phyloP scores from a whole-genome alignment of 2,329 filamentous ascomycete species.

The Penicillium sp. region DNA sequence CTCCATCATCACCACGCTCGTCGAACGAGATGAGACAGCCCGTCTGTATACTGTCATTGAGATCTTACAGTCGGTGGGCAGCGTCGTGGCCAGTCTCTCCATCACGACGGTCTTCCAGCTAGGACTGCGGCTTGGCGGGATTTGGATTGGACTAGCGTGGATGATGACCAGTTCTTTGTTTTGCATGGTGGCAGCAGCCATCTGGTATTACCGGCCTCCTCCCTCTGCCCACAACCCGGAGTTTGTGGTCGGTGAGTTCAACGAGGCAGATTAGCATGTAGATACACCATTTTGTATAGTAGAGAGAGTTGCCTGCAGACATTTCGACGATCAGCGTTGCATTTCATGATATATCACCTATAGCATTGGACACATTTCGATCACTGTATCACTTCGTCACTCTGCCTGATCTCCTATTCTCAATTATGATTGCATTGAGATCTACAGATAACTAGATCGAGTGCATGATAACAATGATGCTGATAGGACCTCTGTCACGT shows the following conservation, averaged over 20 bases:
- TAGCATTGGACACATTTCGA: too few species aligned
- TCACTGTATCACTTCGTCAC: too few species aligned
- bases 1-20: slow-evolving; percentile 48
- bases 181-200: slow-evolving; percentile 28
- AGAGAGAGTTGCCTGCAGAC: too few species aligned
- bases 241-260: slow-evolving; percentile 23
- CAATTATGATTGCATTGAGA: too few species aligned
- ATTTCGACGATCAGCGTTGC: too few species aligned
- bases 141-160: slow-evolving; percentile 51
- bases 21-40: slow-evolving; percentile 49
- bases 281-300: too few species aligned
- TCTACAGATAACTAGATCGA: too few species aligned
- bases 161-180: slow-evolving; percentile 40
- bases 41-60: slow-evolving; percentile 51
- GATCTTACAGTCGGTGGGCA: slow-evolving; percentile 48
- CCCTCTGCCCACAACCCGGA: slow-evolving; percentile 11
- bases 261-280: slow-evolving; percentile 11
- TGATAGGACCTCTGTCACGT: slow-evolving; percentile 11
- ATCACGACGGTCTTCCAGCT: slow-evolving; percentile 48
- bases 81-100: slow-evolving; percentile 48
- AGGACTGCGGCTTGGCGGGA: slow-evolving; percentile 46
- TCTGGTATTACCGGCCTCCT: slow-evolving; percentile 30
- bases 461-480: too few species aligned
- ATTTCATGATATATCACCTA: too few species aligned
- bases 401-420: too few species aligned